Evolutionary conservation across 2,329 filamentous ascomycete species (phyloP), one percentile per base, ranked within the genome.

Genomic region (Sarocladium kiliense): DNA sequence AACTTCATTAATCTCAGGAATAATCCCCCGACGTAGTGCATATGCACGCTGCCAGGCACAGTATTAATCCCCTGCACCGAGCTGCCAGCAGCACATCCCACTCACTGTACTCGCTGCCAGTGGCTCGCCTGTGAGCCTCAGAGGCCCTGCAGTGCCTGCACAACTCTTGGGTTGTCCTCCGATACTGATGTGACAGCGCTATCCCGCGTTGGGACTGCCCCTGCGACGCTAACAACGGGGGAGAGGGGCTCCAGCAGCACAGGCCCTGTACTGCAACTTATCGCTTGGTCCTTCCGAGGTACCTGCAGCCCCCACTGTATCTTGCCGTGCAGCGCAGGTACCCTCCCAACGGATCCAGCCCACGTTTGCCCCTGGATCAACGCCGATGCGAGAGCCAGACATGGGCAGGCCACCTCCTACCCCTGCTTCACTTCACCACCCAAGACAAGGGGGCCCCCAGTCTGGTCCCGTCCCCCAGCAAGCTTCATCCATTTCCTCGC

Each of bases 341-440:
- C 44, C 36, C 36, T 19, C 12, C 36, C 16, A 19, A 16, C 36
- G 36, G 36, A n/a, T n/a, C 11, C 6, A n/a, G 4, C 26, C 44
- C 25, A 32, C 26, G 16, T 32, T 32, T 49, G 26, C 44, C 44
- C 44, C 44, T 49, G 44, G 44, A 49, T 49, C 44, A 45, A 49
- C 23, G 26, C 41, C 21, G 18, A 9, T 25, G 12, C 9, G 37
- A 41, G 9, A 41, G 19, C 18, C 18, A 44, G 21, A 44, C 19
- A n/a, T n/a, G 36, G 44, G 16, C 27, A 23, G 21, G 21, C 25
- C 18, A 27, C 25, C 26, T 16, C 18, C 26, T 14, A 12, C 47
- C 26, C 47, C 47, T 32, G 27, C 47, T 18, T 51, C 47, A 27
- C 47, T 36, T 27, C 27, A 21, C 47, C 27, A 21, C 26, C 5